A percentile compares a stretch with the other conserved stretches of the same genome.
Conservation (phyloP, 2,329 filamentous ascomycete genomes). For the Penicillium sp. region DNA sequence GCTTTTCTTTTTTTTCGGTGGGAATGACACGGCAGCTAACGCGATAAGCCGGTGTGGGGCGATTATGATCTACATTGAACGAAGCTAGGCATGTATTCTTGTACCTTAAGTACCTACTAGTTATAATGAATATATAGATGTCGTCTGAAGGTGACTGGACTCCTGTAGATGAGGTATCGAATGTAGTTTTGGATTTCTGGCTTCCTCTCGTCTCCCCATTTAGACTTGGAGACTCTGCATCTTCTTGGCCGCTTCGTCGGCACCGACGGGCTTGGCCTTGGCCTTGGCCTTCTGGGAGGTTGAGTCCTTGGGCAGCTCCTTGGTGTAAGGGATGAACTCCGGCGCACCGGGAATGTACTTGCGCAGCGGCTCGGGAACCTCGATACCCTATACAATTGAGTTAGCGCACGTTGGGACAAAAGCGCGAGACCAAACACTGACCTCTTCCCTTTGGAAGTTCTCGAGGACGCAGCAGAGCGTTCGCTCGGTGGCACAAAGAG, state of each 20-base stretch:
- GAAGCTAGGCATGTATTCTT: neutral
- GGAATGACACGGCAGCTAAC: neutral
- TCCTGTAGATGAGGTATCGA: neutral
- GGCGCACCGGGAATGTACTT: constrained; percentile 89
- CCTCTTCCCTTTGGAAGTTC: constrained; percentile 91
- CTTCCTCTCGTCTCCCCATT: neutral
- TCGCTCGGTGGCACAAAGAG: constrained; percentile 84
- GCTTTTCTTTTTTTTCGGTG: neutral
- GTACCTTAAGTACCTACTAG: neutral
- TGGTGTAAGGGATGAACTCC: constrained; percentile 83
- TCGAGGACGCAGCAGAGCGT: constrained; percentile 93
- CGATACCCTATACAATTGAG: constrained; percentile 58
- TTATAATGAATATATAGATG: neutral
- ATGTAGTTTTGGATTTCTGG: neutral
- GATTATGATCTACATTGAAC: neutral
- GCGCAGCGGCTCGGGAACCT: constrained; percentile 76
- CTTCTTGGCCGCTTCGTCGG: constrained; percentile 40
- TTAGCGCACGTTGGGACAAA: constrained; percentile 17
- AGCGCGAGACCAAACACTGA: constrained; percentile 39
- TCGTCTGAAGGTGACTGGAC: neutral
- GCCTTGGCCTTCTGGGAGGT: constrained; percentile 59
- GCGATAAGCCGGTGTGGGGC: neutral
- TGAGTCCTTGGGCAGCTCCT: constrained; percentile 76
- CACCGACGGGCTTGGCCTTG: constrained; percentile 32
- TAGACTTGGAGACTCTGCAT: constrained; percentile 44